Conservation (phyloP, 345 rosid genomes). For the Lagerstroemia speciosa region DNA sequence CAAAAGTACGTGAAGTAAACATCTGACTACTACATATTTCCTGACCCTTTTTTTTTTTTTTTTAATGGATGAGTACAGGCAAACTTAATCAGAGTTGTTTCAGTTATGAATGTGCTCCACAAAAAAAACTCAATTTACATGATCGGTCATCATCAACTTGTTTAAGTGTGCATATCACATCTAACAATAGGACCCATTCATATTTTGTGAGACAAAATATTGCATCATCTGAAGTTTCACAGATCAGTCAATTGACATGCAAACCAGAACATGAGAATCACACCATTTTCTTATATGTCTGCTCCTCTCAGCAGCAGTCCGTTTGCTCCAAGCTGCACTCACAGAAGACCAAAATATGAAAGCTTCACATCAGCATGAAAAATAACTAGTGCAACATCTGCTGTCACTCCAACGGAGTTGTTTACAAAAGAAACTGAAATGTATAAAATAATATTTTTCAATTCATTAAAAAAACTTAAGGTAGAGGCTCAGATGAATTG, state of each 20-base stretch:
- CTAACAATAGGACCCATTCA: no score
- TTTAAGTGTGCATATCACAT: not conserved
- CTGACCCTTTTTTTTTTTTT: no score
- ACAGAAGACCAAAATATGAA: not conserved
- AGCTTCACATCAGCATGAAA: not conserved
- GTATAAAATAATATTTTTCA: no score
- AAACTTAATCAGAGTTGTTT: no score
- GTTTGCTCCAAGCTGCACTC: conserved; percentile 75
- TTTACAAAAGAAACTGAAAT: not conserved
- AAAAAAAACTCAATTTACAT: not conserved
- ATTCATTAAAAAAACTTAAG: not conserved
- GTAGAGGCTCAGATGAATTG: not conserved
- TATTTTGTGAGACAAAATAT: not conserved
- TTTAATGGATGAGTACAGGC: no score
- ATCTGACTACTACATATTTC: no score
- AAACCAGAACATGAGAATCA: not conserved
- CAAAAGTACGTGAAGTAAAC: no score
- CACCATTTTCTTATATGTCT: conserved; percentile 72
- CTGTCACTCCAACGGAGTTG: not conserved
- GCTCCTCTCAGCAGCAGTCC: conserved; percentile 81
- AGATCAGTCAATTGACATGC: not conserved
- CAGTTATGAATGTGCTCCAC: no score
- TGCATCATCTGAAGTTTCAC: not conserved
- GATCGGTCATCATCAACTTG: not conserved
- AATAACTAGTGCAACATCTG: not conserved